phyloP scores from a whole-genome alignment of 2,329 filamentous ascomycete species.

The Fusarium subglutinans region DNA sequence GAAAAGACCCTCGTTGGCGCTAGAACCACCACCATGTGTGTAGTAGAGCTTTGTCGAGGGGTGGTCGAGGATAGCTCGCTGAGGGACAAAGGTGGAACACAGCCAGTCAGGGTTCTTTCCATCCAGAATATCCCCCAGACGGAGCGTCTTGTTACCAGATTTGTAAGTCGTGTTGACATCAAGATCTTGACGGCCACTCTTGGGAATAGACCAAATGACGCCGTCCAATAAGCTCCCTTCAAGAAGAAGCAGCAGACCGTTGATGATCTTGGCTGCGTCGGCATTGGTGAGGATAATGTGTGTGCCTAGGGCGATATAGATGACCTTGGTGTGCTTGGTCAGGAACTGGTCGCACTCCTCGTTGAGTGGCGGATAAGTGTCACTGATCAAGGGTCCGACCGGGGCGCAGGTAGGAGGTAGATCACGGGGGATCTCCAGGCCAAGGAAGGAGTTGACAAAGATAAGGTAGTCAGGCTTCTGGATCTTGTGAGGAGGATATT shows the following conservation, averaged over 20 bases:
- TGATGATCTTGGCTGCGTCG: background rate
- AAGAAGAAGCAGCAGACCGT: background rate
- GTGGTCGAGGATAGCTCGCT: background rate
- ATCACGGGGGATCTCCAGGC: background rate
- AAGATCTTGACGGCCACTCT: background rate
- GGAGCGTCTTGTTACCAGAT: background rate
- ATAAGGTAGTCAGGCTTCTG: background rate
- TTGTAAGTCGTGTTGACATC: background rate
- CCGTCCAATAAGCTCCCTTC: background rate
- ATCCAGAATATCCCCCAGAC: background rate
- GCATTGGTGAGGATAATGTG: background rate
- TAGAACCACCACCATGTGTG: slow-evolving; percentile 28
- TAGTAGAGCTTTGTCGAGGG: background rate
- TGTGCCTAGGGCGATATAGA: background rate
- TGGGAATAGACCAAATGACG: background rate
- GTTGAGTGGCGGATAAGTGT: background rate
- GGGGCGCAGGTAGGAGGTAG: background rate
- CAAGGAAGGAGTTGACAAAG: background rate
- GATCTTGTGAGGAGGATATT: background rate
- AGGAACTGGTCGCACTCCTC: background rate
- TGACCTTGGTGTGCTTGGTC: background rate
- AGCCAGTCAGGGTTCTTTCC: background rate
- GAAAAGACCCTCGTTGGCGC: slow-evolving; percentile 52
- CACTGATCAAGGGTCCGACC: background rate
- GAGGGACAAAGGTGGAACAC: background rate